Base-by-base conservation (phyloP, 176 grass and related monocot species). In the Juncus effusus region DNA sequence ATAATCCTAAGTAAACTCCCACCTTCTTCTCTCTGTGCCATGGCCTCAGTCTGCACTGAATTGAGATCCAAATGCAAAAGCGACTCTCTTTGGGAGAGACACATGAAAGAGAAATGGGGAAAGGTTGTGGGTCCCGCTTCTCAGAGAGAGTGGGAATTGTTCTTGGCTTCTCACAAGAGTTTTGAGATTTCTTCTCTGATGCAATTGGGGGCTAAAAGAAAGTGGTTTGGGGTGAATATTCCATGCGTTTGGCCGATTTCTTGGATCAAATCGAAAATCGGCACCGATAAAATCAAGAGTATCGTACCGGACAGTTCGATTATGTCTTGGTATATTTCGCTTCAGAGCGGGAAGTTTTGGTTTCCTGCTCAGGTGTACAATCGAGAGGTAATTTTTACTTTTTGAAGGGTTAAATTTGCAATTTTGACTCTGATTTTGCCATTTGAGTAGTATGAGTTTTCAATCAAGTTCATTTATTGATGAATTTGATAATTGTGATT, bases 351-450 rank as follows among this genome's bases (percentile, higher is more conserved):
- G 59, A 86, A 80, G 41, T 87, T 90, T 51, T 93, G 85, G 88
- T 99, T 99, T 63, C 94, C 94, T 9, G 88, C 88, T 53, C 94
- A 99, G 47, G 94, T 99, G 54, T 99, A 99, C 85, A 99, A 99
- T 72, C 85, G 94, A 56, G 94, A 99, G 94, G 94, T 99, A 86
- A 66, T 42, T 10, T 47, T 6, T 6, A 47, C 44, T 47, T 47
- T 28, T 47, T 59, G 12, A 69, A 57, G 6, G 52, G n/a, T 42
- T 59, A 9, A 47, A 9, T 56, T 70, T 55, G 51, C 16, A 56
- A 70, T 51, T 36, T 66, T 56, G 19, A 28, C 19, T 28, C 19
- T 28, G 19, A 28, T 28, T 28, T 0, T 28, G 19, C 19, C 19
- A 28, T 28, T 28, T 28, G 19, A 28, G 19, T 28, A 28, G 1